Evolutionary conservation across 768 basidiomycete species (phyloP).

Genomic region (Fistulinella prunicolor): DNA sequence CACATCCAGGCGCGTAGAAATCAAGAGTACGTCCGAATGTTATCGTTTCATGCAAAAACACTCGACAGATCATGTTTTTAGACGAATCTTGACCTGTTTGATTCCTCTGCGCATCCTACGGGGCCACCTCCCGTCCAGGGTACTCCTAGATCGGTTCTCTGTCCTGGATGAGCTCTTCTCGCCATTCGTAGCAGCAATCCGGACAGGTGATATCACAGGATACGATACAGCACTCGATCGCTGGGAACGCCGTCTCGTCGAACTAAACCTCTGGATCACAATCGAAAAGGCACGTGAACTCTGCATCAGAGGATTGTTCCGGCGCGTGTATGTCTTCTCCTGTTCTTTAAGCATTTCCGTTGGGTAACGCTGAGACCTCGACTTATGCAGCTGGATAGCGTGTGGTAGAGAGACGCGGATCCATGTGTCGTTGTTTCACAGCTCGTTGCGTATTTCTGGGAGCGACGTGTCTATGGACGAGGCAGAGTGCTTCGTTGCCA

Average conservation of each 20-base stretch:
- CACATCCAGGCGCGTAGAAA: slow-evolving; percentile 66
- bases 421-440: slow-evolving; percentile 76
- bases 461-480: slow-evolving; percentile 72
- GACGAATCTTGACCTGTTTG: slow-evolving; percentile 88
- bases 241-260: slow-evolving; percentile 73
- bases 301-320: slow-evolving; percentile 80
- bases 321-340: slow-evolving; percentile 59
- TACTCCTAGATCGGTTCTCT: slow-evolving; percentile 71
- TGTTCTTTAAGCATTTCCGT: background rate
- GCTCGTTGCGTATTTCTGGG: slow-evolving; percentile 69
- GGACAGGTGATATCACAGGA: slow-evolving; percentile 67
- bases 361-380: slow-evolving; percentile 1
- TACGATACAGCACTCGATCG: slow-evolving; percentile 78
- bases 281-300: slow-evolving; percentile 87
- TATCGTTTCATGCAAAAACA: background rate
- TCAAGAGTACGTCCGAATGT: slow-evolving; percentile 62
- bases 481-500: slow-evolving; percentile 90
- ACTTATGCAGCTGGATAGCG: slow-evolving; percentile 72
- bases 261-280: slow-evolving; percentile 81
- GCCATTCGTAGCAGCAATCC: slow-evolving; percentile 81
- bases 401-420: slow-evolving; percentile 72
- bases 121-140: slow-evolving; percentile 78
- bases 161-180: slow-evolving; percentile 67
- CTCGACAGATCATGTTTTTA: slow-evolving; percentile 28
- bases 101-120: slow-evolving; percentile 86